phyloP scores from a whole-genome alignment of 1,284 basidiomycete genomes.

The Agroathelia rolfsii region DNA sequence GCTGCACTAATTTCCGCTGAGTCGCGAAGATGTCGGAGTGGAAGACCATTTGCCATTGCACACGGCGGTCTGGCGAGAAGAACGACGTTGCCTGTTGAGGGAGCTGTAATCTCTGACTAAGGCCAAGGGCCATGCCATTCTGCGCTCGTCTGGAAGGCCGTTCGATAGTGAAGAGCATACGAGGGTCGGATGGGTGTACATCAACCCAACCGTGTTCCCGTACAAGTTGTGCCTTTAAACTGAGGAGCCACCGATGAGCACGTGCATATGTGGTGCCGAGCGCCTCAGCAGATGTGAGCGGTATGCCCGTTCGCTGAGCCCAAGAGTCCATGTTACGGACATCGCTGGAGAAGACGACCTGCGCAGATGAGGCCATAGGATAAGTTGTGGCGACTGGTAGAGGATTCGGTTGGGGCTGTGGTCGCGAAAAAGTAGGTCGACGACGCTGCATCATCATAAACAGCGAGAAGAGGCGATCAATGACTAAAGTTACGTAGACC shows the following conservation, averaged over 20 bases:
- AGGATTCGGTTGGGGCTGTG: conserved; percentile 7
- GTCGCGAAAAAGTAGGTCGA: conserved; percentile 6
- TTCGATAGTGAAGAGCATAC: conserved; percentile 70
- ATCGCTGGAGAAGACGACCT: conserved; percentile 68
- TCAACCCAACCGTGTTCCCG: conserved; percentile 62
- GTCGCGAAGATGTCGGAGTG: conserved; percentile 74
- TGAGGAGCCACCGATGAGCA: conserved; percentile 62
- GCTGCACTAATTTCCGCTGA: conserved; percentile 64
- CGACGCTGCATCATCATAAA: too few relatives aligned
- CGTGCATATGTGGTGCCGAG: conserved; percentile 69
- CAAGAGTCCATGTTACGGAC: conserved; percentile 73
- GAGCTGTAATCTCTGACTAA: conserved; percentile 59
- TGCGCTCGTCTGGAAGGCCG: conserved; percentile 65
- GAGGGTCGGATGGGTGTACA: conserved; percentile 42
- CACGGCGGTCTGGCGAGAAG: conserved; percentile 69
- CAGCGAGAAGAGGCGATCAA: too few relatives aligned
- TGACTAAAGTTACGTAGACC: too few relatives aligned
- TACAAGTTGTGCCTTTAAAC: conserved; percentile 51
- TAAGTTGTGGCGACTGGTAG: conserved; percentile 24
- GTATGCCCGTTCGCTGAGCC: conserved; percentile 66
- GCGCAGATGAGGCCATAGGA: conserved; percentile 29
- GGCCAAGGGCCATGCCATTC: conserved; percentile 62
- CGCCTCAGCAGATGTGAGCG: conserved; percentile 70
- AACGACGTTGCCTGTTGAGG: conserved; percentile 72
- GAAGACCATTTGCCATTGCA: conserved; percentile 84